These are phyloP conservation scores for Cyberlindnera lachancei DNA, from an alignment of 805 yeast species.

Conservation along the genomic window DNA sequence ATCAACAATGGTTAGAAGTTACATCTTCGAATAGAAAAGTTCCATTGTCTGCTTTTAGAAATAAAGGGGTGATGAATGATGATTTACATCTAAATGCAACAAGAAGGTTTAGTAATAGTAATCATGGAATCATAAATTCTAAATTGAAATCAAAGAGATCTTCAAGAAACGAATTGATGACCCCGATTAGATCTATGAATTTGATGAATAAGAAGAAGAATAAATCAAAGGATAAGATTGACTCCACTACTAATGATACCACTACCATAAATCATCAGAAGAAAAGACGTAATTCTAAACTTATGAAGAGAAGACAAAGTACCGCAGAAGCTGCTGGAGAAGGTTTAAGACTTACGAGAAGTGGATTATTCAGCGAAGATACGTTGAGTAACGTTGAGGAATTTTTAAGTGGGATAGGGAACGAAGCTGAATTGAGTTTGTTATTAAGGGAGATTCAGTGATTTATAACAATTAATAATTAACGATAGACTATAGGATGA, in stretches of 20 bases:
- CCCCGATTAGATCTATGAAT: conserved; percentile 12
- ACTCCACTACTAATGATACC: neutral
- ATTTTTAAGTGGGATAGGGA: conserved; percentile 44
- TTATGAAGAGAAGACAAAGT: conserved; percentile 57
- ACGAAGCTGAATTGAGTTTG: conserved; percentile 32
- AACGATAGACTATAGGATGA: neutral
- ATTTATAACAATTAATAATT: neutral
- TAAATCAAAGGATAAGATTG: neutral
- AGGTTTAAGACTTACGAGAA: conserved; percentile 66
- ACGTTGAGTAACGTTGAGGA: conserved; percentile 72
- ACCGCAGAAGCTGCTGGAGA: conserved; percentile 70
- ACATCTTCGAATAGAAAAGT: conserved; percentile 43
- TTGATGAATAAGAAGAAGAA: neutral
- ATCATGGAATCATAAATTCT: conserved; percentile 1
- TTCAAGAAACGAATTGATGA: conserved; percentile 9
- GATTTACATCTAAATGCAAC: conserved; percentile 22
- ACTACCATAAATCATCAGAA: neutral
- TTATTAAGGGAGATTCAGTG: conserved; percentile 21
- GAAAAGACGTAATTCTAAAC: conserved; percentile 22
- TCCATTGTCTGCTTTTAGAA: conserved; percentile 87
- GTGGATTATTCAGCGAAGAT: conserved; percentile 70
- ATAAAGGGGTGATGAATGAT: conserved; percentile 45
- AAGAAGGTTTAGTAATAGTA: conserved; percentile 19
- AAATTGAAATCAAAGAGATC: conserved; percentile 3
- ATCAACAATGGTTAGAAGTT: conserved; percentile 27